These are phyloP conservation scores for Coemansia sp. DNA, from an alignment of 192 early-diverging fungal genomes.

Conservation along the genomic window DNA sequence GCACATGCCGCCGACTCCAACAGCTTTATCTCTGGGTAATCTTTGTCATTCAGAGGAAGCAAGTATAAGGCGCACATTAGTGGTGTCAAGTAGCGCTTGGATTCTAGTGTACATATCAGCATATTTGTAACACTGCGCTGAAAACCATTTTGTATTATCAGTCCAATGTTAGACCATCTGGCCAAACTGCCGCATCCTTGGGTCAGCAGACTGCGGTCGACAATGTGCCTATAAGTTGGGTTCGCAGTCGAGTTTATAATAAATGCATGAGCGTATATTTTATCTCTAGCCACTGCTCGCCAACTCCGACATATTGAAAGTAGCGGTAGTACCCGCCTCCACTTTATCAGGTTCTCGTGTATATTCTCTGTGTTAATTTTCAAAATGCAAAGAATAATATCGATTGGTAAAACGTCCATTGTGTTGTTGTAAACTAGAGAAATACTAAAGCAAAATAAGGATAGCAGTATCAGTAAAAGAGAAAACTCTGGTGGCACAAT, in stretches of 20 bases:
- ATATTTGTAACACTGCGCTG: neutral
- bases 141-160: neutral
- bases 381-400: neutral
- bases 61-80: neutral
- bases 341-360: neutral
- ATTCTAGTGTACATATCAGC: neutral
- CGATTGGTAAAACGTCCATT: neutral
- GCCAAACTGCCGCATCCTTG: neutral
- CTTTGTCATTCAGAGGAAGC: neutral
- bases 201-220: constrained; percentile 2
- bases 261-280: neutral
- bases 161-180: neutral
- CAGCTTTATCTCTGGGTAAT: neutral
- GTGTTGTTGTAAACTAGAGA: neutral
- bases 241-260: neutral
- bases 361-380: neutral
- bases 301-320: neutral
- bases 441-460: neutral
- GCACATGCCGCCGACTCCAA: neutral
- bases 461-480: neutral
- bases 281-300: neutral
- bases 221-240: neutral
- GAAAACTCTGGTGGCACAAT: neutral
- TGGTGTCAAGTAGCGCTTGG: neutral
- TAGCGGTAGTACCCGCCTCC: neutral